Base-by-base conservation (phyloP, 2,329 filamentous ascomycete species). In the Cercospora sojina region DNA sequence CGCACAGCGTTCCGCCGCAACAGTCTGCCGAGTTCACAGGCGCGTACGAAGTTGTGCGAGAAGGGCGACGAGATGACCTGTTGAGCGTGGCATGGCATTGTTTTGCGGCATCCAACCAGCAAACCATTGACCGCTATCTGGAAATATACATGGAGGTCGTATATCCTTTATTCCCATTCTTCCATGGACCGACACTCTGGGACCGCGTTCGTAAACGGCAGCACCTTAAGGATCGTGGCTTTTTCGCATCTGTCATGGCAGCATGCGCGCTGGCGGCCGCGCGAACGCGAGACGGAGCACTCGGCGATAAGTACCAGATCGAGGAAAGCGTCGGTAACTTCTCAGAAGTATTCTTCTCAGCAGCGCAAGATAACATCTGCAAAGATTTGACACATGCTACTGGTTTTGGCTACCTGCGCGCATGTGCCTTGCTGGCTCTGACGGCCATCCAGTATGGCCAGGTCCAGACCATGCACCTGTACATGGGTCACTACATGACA, bases 161-260 rank as follows among this genome's bases (percentile, higher is more conserved):
- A n/a, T 85, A 85, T 73, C 83, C 83, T 1, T 81, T 85, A 58
- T 83, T 84, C 66, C 83, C 84, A 4, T 75, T 85, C 27, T 86
- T 86, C 69, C 82, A 86, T 70, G 79, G 79, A 38, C 77, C 78
- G n/a, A 81, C 79, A 18, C 78, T 83, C 51, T 72, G 78, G 27
- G 72, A 78, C 9, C 78, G 77, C 51, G 72, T 84, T n/a, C 70
- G 78, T 6, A 73, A 77, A 12, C 76, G 77, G 18, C 79, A 84
- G n/a, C 81, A 86, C 70, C 75, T 80, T 6, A 74, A 68, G 3
- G 77, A 82, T 66, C 78, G 77, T 27, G 73, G 78, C 6, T 77
- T 84, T 31, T 86, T 85, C 70, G 81, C 82, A 13, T 81, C 79
- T 0, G 79, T 83, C 20, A 86, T 86, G 84, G 81, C 83, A 8